Base-by-base conservation (phyloP, 805 yeast genomes). In the Nakazawaea laoshanensis region DNA sequence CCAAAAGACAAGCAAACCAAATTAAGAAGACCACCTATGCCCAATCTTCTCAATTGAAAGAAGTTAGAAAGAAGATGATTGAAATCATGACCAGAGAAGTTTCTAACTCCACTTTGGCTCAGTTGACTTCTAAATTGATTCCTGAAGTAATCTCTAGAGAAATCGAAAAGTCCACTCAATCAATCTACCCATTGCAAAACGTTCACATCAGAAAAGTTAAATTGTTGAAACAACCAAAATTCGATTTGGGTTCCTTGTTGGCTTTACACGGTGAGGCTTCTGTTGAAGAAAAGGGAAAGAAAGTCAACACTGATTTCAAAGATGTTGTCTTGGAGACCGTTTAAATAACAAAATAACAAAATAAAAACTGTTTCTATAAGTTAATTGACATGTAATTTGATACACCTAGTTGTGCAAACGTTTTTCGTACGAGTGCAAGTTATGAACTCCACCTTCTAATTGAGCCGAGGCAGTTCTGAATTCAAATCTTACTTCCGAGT, bases 81-180 rank as follows among this genome's bases (percentile, higher is more conserved):
- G 96, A 89, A 65, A 85, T 88, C 67, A 85, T 88, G 85, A 77
- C 83, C 65, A 86, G 94, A 69, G 96, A 88, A 74, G 96, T 88
- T 49, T 74, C 92, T 48, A 81, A 80, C 77, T 84, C 84, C 47
- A 88, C 97, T 50, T 78, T 88, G 62, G 85, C 96, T 63, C 96
- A 88, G 74, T 83, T 88, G 65, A 86, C 95, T 54, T 76, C 94
- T 60, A 88, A 89, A 77, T 84, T 88, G 73, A 88, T 88, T 57
- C 96, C 97, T 62, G 97, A 88, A 74, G 95, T 89, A 53, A 88
- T 88, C 65, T 95, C 95, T 63, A 89, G 95, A 70, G 97, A 89
- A 71, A 89, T 88, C 58, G 95, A 87, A 74, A 88, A 87, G 76
- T 77, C 95, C 48, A 84, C 96, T 50, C 87, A 81, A 68, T 72